Conservation (phyloP, 225 moss, liverwort and hornwort species). For the Neckera pumila region DNA sequence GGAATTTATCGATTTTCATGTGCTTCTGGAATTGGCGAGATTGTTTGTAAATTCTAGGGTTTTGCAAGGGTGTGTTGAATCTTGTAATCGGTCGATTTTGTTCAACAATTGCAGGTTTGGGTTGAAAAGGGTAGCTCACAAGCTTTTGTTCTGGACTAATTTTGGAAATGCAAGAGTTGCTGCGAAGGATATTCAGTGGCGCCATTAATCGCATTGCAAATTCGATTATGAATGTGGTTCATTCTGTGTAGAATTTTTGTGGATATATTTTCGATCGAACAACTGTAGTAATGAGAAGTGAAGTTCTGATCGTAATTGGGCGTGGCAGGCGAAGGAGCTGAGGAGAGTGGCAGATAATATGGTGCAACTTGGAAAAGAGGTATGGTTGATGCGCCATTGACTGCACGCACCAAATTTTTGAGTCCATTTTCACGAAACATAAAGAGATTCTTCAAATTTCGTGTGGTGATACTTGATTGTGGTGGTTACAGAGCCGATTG, state of each 20-base stretch:
- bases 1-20: not conserved
- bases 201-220: not conserved
- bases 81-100: not conserved
- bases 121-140: too few species aligned
- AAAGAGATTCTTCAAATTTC: not conserved
- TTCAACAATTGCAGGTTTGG: not conserved
- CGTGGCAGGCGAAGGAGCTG: slow-evolving; percentile 82
- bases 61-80: not conserved
- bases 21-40: not conserved
- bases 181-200: not conserved
- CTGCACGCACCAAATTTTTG: not conserved
- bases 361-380: slow-evolving; percentile 97
- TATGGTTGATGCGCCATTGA: not conserved
- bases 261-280: not conserved
- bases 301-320: not conserved
- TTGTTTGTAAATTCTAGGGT: not conserved
- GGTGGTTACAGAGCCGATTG: not conserved
- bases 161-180: not conserved
- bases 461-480: not conserved
- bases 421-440: not conserved
- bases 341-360: slow-evolving; percentile 96
- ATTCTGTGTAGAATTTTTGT: not conserved
- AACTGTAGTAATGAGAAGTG: not conserved
- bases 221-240: not conserved
- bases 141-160: not conserved